Evolutionary conservation across 495 filamentous ascomycete species (phyloP).

Genomic region (Aspergillus haitiensis): DNA sequence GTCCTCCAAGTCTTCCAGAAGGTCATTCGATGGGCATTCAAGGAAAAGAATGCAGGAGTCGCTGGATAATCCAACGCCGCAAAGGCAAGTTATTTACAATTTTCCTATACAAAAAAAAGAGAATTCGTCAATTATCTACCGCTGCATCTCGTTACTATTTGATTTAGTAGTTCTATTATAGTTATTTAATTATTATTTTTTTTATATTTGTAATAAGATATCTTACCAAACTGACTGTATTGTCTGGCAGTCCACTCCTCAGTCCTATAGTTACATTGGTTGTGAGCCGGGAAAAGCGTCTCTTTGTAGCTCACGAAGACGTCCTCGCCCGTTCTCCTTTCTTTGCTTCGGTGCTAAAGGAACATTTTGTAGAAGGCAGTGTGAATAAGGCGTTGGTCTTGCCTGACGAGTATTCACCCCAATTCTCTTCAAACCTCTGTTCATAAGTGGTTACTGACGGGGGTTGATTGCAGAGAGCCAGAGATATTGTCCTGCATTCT

Average conservation of each 20-base stretch:
- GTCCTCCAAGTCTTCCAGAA: conserved; percentile 71
- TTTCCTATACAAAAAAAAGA: not conserved
- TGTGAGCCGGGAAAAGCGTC: conserved; percentile 74
- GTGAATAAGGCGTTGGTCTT: conserved; percentile 58
- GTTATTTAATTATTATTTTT: not conserved
- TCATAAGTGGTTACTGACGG: not conserved
- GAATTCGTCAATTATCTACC: not conserved
- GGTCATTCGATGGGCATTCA: conserved; percentile 65
- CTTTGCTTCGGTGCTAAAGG: conserved; percentile 56
- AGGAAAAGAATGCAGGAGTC: conserved; percentile 75
- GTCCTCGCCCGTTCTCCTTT: conserved; percentile 60
- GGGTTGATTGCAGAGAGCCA: conserved; percentile 46
- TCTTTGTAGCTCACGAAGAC: conserved; percentile 74
- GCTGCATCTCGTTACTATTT: not conserved
- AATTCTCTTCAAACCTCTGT: not conserved
- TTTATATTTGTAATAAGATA: conserved; percentile 12
- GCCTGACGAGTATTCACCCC: conserved; percentile 52
- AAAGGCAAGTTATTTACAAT: conserved; percentile 39
- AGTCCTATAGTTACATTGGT: conserved; percentile 82
- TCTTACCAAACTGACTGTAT: conserved; percentile 27
- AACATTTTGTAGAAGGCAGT: conserved; percentile 56
- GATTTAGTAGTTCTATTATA: not conserved
- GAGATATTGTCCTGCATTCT: conserved; percentile 66
- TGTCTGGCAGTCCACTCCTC: conserved; percentile 54
- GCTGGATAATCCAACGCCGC: conserved; percentile 53